Evolutionary conservation across 345 rosid genomes (phyloP).

Genomic region (Raphanus raphanistrum): DNA sequence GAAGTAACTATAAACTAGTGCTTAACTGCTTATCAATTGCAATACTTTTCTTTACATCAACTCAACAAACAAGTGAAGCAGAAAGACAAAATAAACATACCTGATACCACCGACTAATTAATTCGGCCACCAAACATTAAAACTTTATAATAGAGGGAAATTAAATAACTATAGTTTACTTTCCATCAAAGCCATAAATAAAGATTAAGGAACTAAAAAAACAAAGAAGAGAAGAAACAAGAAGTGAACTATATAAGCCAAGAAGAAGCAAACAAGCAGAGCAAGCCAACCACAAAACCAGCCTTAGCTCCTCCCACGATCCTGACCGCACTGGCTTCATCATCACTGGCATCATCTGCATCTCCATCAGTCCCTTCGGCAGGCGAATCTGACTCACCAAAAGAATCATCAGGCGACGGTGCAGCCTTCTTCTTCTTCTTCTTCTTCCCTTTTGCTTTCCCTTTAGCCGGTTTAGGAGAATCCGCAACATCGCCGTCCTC

Average conservation of each 20-base stretch:
- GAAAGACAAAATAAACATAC: background rate
- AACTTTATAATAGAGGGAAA: constrained; percentile 4
- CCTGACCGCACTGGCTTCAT: constrained; percentile 52
- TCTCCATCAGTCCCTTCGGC: constrained; percentile 63
- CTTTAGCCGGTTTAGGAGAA: constrained; percentile 57
- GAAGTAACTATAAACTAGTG: background rate
- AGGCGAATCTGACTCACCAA: constrained; percentile 60
- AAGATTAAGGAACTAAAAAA: background rate
- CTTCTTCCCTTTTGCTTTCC: constrained; percentile 37
- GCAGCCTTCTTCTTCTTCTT: constrained; percentile 36
- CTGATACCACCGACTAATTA: constrained; percentile 20
- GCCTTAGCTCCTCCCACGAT: constrained; percentile 38
- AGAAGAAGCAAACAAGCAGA: constrained; percentile 34
- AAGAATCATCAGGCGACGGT: constrained; percentile 31
- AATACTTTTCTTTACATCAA: constrained; percentile 18
- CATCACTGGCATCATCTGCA: constrained; percentile 55
- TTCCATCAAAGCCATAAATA: constrained; percentile 26
- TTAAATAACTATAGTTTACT: constrained; percentile 25
- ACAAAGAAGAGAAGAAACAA: constrained; percentile 1
- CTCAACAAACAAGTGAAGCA: constrained; percentile 25
- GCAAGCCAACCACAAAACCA: constrained; percentile 47
- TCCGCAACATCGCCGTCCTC: constrained; percentile 54
- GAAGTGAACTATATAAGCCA: constrained; percentile 36
- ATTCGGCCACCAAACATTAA: constrained; percentile 13
- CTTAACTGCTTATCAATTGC: background rate